These are phyloP conservation scores for Jatropha curcas DNA, from an alignment of 345 rosid genomes.

Conservation along the genomic window DNA sequence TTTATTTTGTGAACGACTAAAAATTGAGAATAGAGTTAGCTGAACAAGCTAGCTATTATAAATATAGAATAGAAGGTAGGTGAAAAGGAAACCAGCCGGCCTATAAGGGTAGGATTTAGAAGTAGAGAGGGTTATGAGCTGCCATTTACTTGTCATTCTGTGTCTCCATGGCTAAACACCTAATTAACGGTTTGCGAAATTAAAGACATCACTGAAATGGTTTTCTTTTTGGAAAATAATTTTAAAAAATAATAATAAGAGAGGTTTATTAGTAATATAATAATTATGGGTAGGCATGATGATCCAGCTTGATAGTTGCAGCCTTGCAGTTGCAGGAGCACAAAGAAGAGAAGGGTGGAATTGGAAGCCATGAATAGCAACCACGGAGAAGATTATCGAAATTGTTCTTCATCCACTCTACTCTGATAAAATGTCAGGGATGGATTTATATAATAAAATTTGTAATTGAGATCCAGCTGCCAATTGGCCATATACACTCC, in stretches of 20 bases:
- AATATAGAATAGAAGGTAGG: conserved; percentile 6
- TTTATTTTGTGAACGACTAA: neutral
- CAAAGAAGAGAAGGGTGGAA: neutral
- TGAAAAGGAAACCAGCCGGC: conserved; percentile 55
- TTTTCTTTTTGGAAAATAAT: too few relatives aligned
- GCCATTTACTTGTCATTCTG: conserved; percentile 50
- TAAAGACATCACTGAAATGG: conserved; percentile 4
- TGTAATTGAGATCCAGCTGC: too few relatives aligned
- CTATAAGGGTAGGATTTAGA: conserved; percentile 42
- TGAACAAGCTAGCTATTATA: conserved; percentile 38
- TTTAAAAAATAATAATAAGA: too few relatives aligned
- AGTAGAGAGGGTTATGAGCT: conserved; percentile 16
- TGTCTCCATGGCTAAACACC: conserved; percentile 36
- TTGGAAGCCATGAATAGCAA: conserved; percentile 12
- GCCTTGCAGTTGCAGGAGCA: conserved; percentile 21
- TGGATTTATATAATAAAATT: too few relatives aligned
- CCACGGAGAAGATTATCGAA: conserved; percentile 35
- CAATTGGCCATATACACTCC: too few relatives aligned
- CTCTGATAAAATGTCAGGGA: too few relatives aligned
- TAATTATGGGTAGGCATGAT: neutral
- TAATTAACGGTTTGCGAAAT: conserved; percentile 62
- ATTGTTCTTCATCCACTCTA: conserved; percentile 26
- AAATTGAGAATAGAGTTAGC: conserved; percentile 18
- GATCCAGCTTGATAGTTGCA: conserved; percentile 18
- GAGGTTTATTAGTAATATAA: neutral